Evolutionary conservation across 768 basidiomycete genomes (phyloP).

Genomic region (Leccinum disarticulatum): DNA sequence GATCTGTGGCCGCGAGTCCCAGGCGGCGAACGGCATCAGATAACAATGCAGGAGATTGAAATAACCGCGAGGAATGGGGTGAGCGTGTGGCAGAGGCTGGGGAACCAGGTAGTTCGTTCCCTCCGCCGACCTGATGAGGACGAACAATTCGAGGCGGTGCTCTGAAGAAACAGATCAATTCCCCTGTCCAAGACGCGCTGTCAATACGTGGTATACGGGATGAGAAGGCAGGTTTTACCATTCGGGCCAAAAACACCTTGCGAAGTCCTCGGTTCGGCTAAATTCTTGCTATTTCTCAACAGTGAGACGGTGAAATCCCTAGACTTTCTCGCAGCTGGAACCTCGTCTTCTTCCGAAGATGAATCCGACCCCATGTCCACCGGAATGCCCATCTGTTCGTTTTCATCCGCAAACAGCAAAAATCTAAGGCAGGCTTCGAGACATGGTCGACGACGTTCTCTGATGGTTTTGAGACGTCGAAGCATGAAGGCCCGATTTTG

Average conservation of each 20-base stretch:
- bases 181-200: constrained; percentile 48
- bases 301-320: constrained; percentile 55
- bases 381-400: constrained; percentile 43
- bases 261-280: constrained; percentile 82
- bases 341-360: constrained; percentile 69
- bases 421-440: constrained; percentile 83
- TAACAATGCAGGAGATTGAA: constrained; percentile 66
- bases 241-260: constrained; percentile 89
- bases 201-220: constrained; percentile 2
- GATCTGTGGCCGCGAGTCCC: constrained; percentile 60
- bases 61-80: constrained; percentile 32
- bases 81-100: constrained; percentile 34
- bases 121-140: constrained; percentile 40
- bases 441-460: constrained; percentile 76
- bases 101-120: constrained; percentile 46
- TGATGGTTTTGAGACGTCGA: constrained; percentile 68
- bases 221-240: constrained; percentile 45
- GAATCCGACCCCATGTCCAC: constrained; percentile 54
- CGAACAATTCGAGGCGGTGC: constrained; percentile 70
- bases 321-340: constrained; percentile 35
- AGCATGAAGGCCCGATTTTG: constrained; percentile 78
- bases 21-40: constrained; percentile 74
- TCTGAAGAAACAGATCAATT: constrained; percentile 85
- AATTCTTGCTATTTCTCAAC: constrained; percentile 67
- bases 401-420: constrained; percentile 68